Base-by-base conservation (phyloP, 441 rosid genomes). In the Populus hybrid region DNA sequence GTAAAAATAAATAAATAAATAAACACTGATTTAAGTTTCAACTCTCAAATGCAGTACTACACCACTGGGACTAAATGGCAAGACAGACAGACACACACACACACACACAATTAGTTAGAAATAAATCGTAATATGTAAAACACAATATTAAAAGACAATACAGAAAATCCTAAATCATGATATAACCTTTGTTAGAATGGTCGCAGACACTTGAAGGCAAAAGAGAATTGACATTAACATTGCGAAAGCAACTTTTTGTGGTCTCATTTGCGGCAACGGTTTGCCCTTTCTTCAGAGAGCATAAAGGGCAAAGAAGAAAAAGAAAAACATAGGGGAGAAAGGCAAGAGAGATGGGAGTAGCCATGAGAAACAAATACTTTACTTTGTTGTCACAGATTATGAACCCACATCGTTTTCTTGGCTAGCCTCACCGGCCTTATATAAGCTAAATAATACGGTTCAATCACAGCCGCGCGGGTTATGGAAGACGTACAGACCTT, bases 101-200 rank as follows among this genome's bases (percentile, higher is more conserved):
- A n/a, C n/a, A n/a, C n/a, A n/a, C 1, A 1, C 1, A 26, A 50
- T 5, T 26, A 9, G 16, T 66, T 10, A 23, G 9, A 66, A 9
- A 9, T 10, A 26, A 26, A 26, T 26, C 28, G 28, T 26, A n/a
- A 28, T 10, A 2, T 26, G 69, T 24, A 26, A 26, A 11, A 28
- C 34, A 26, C 2, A 50, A 0, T 5, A 16, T 4, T 46, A 50
- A 50, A 50, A 16, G 16, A 23, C 35, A 26, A 1, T 12, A 26
- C 9, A 24, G 7, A 23, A 0, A 18, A 6, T 14, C 0, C 7
- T 36, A 23, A 74, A 24, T 16, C 14, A 24, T 6, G 16, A 23
- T 72, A 28, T 46, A 21, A 77, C 80, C 80, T 72, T 30, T 7
- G 30, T 28, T 14, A 10, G 80, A 71, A 11, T n/a, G 65, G 71